Evolutionary conservation across 768 basidiomycete genomes (phyloP).

Genomic region (Nidularia sp.): DNA sequence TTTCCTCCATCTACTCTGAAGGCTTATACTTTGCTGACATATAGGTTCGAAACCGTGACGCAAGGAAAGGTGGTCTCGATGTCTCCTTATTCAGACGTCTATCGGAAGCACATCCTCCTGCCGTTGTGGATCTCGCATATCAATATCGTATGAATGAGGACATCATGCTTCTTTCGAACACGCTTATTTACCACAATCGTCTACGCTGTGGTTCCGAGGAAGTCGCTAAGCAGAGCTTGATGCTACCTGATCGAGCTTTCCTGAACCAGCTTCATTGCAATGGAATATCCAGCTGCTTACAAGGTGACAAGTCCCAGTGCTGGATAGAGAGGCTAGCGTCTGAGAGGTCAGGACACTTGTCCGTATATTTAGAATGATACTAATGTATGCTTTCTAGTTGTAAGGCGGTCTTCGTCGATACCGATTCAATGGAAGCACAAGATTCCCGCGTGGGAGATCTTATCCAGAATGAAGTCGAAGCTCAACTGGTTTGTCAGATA

Average conservation of each 20-base stretch:
- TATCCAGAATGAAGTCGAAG: conserved; percentile 87
- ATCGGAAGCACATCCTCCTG: conserved; percentile 80
- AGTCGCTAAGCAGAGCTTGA: conserved; percentile 59
- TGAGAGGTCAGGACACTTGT: conserved; percentile 48
- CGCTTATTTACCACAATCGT: conserved; percentile 75
- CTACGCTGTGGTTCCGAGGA: conserved; percentile 74
- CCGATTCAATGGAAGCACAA: conserved; percentile 71
- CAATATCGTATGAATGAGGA: conserved; percentile 98
- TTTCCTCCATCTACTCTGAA: neutral
- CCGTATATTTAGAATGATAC: neutral
- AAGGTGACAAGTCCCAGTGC: conserved; percentile 28
- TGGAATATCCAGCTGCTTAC: neutral
- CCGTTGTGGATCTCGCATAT: conserved; percentile 79
- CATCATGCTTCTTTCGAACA: conserved; percentile 90
- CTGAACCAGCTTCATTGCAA: conserved; percentile 38
- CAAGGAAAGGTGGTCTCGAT: conserved; percentile 84
- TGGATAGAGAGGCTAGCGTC: conserved; percentile 70
- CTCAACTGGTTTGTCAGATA: conserved; percentile 61
- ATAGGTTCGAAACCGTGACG: conserved; percentile 77
- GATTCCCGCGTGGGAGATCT: conserved; percentile 86
- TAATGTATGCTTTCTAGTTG: conserved; percentile 39
- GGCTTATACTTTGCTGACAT: neutral
- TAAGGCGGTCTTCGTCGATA: conserved; percentile 92
- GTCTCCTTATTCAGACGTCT: conserved; percentile 85
- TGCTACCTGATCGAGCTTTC: conserved; percentile 43